Evolutionary conservation across 2,329 filamentous ascomycete genomes (phyloP), one percentile per base, ranked within the genome.

Genomic region (Metarhizium robertsii): DNA sequence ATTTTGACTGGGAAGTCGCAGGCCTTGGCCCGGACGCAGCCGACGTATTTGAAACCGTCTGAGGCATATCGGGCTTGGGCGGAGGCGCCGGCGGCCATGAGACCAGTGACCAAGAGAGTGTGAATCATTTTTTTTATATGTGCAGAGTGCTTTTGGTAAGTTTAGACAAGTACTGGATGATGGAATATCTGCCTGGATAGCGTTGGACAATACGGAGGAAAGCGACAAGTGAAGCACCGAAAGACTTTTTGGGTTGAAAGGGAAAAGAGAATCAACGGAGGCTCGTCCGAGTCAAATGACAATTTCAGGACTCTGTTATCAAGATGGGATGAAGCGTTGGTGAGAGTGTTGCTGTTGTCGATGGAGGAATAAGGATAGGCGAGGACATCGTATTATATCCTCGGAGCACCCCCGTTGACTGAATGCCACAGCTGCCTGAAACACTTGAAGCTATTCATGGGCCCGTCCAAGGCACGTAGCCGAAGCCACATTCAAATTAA

Each of bases 21-120:
- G 14, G 58, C 54, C 4, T 58, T 45, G 52, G 58, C 58, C 34
- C 62, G 46, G 50, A 65, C 61, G 61, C 68, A 70, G 55, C 66
- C 68, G 54, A 67, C 52, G 55, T 66, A 67, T 47, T 62, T 53
- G 55, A 61, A 65, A 13, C 58, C 56, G 20, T 54, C 8, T 52
- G 57, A 29, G 49, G 62, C 55, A 43, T 58, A 54, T 11, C 57
- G 54, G 11, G 59, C 46, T 42, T 63, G 60, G n/a, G 65, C 63
- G 14, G 60, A 47, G 53, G 59, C 58, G 42, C 59, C 48, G 54
- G 58, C 55, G 34, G 62, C 64, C 51, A 70, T 40, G n/a, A 70
- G 55, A 59, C 57, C 55, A 43, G 56, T 47, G 43, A 62, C 52
- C 50, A 62, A 36, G 46, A 55, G 32, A 47, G 58, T 45, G 29